phyloP scores from a whole-genome alignment of 768 basidiomycete genomes.

The Plicaturopsis crispa region DNA sequence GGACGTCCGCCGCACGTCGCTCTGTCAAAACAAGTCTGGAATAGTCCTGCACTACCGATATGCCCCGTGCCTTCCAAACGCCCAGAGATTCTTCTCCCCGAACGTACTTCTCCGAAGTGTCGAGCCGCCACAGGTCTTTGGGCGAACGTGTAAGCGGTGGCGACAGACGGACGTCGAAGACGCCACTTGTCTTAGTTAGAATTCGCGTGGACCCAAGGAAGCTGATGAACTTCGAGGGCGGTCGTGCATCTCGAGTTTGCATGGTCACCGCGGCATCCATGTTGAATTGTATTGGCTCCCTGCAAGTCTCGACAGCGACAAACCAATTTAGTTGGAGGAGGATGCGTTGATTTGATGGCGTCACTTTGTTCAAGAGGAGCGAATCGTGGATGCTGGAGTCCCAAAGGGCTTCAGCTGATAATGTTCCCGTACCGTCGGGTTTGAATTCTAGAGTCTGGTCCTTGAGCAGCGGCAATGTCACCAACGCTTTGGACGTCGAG shows the following conservation, averaged over 20 bases:
- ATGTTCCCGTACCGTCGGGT: conserved; percentile 72
- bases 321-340: conserved; percentile 72
- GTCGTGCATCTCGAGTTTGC: conserved; percentile 75
- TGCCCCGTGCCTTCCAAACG: conserved; percentile 81
- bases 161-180: conserved; percentile 75
- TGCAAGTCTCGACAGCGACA: conserved; percentile 76
- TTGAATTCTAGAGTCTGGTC: conserved; percentile 70
- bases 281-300: conserved; percentile 80
- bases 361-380: conserved; percentile 77
- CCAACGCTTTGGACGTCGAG: conserved; percentile 60
- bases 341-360: conserved; percentile 68
- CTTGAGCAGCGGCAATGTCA: conserved; percentile 68
- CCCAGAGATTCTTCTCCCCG: conserved; percentile 82
- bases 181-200: conserved; percentile 69
- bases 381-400: conserved; percentile 92
- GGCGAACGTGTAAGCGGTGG: conserved; percentile 83
- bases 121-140: conserved; percentile 88
- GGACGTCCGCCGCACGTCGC: conserved; percentile 79
- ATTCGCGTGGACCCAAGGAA: conserved; percentile 77
- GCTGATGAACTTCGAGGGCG: conserved; percentile 69
- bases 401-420: conserved; percentile 76
- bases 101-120: conserved; percentile 94
- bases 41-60: conserved; percentile 87
- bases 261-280: conserved; percentile 85
- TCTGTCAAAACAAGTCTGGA: conserved; percentile 64